Percentiles rank a stretch among this genome's conserved stretches.
Conservation (phyloP, 2,329 filamentous ascomycete genomes). For the Leptographium lundbergii region DNA sequence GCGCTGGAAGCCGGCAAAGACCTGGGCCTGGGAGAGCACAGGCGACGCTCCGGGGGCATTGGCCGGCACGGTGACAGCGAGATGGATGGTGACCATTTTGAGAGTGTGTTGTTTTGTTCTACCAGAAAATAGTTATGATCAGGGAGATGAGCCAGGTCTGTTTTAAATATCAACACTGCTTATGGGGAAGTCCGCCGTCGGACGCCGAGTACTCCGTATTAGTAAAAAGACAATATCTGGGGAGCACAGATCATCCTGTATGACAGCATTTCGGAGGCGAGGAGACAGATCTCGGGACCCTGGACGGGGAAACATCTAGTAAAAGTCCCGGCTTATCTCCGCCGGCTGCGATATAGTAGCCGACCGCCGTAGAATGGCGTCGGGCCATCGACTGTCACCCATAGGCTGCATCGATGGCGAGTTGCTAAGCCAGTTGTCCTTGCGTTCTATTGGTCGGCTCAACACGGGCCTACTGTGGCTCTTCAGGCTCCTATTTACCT, state of each 20-base stretch:
- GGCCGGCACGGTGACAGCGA: slow-evolving; percentile 19
- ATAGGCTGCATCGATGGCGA: too few relatives aligned
- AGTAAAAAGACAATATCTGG: background rate
- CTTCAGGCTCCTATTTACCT: too few relatives aligned
- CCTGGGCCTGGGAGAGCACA: slow-evolving; percentile 16
- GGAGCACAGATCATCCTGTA: background rate
- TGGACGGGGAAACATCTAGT: background rate
- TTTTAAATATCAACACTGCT: background rate
- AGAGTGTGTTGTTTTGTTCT: background rate
- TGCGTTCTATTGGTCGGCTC: too few relatives aligned
- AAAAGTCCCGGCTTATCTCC: background rate
- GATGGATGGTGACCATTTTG: slow-evolving; percentile 19
- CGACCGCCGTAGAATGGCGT: background rate
- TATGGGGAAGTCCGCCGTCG: background rate
- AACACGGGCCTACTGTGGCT: too few relatives aligned
- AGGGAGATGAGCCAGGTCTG: background rate
- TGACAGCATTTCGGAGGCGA: background rate
- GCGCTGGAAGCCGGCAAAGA: slow-evolving; percentile 21
- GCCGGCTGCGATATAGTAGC: background rate
- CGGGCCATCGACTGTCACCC: background rate
- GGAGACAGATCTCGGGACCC: background rate
- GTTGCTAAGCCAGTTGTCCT: too few relatives aligned
- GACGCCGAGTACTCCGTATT: background rate
- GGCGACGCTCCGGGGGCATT: slow-evolving; percentile 19
- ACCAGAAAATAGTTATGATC: too few relatives aligned